phyloP scores from a whole-genome alignment of 495 filamentous ascomycete genomes.

The Xylaria castorea region DNA sequence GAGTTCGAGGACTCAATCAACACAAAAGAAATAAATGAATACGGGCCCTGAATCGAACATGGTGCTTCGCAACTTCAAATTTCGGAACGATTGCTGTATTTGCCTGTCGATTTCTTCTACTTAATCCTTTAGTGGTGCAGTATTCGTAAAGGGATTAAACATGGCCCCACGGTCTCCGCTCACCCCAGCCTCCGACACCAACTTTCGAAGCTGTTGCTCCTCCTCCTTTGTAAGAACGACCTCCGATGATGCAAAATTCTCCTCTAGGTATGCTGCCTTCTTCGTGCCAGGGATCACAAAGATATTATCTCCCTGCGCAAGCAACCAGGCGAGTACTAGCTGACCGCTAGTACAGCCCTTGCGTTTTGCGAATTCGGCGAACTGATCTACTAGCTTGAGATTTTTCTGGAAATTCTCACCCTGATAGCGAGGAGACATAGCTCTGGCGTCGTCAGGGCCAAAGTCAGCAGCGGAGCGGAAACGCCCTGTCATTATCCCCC shows the following conservation, averaged over 20 bases:
- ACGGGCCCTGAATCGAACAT: no score
- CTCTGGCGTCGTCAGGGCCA: conserved; percentile 49
- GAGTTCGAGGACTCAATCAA: no score
- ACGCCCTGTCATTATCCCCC: conserved; percentile 55
- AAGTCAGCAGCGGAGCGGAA: conserved; percentile 45
- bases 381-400: conserved; percentile 55
- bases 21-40: no score
- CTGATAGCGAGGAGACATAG: conserved; percentile 50
- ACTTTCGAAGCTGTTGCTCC: conserved; percentile 48
- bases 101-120: not conserved
- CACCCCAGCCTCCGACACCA: conserved; percentile 45
- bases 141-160: conserved; percentile 24
- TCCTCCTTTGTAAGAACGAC: conserved; percentile 55
- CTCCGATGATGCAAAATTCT: conserved; percentile 59
- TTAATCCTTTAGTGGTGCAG: conserved; percentile 15
- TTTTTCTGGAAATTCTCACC: conserved; percentile 64
- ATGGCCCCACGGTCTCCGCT: conserved; percentile 37
- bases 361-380: conserved; percentile 52
- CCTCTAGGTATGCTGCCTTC: conserved; percentile 61
- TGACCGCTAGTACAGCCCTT: conserved; percentile 58
- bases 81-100: not conserved
- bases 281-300: conserved; percentile 65
- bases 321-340: conserved; percentile 62
- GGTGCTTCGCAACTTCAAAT: no score
- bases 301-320: conserved; percentile 63